A percentile compares a stretch with the other conserved stretches of the same genome.
Conservation (phyloP, 352 stramenopile species). For the Globisporangium recalcitrans region DNA sequence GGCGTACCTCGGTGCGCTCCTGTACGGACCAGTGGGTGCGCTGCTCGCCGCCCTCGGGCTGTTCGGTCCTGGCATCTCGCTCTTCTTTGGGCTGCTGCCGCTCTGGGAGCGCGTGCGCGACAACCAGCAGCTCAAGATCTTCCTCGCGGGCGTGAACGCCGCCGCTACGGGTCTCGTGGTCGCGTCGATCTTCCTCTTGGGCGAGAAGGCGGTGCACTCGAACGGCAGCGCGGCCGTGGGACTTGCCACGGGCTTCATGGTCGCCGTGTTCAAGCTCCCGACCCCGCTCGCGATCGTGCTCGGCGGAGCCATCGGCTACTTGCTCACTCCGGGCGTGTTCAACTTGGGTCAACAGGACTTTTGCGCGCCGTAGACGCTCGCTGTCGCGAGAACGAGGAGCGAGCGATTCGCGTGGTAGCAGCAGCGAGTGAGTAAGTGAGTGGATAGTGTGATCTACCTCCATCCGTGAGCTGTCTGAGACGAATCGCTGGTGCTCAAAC, state of each 20-base stretch:
- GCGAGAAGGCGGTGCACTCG: constrained; percentile 74
- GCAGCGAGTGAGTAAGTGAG: neutral
- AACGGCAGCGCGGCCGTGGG: constrained; percentile 85
- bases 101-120: constrained; percentile 90
- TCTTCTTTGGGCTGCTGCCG: constrained; percentile 89
- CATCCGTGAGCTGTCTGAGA: neutral
- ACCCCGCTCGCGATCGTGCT: constrained; percentile 54
- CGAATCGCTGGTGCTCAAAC: neutral
- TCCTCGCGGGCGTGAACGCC: constrained; percentile 88
- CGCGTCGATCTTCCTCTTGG: constrained; percentile 87
- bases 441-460: neutral
- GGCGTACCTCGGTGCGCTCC: constrained; percentile 87
- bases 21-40: constrained; percentile 81
- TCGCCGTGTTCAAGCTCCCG: constrained; percentile 73
- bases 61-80: constrained; percentile 89
- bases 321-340: constrained; percentile 41
- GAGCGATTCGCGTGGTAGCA: neutral
- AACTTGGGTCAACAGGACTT: constrained; percentile 55
- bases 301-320: constrained; percentile 44
- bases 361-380: constrained; percentile 22
- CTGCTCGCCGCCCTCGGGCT: constrained; percentile 86
- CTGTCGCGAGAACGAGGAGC: neutral
- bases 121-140: constrained; percentile 79
- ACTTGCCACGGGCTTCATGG: constrained; percentile 70
- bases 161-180: constrained; percentile 88